Percentiles rank a stretch among this genome's conserved stretches.
phyloP scores from a whole-genome alignment of 1,284 basidiomycete species.

The Sanghuangporus baumii region DNA sequence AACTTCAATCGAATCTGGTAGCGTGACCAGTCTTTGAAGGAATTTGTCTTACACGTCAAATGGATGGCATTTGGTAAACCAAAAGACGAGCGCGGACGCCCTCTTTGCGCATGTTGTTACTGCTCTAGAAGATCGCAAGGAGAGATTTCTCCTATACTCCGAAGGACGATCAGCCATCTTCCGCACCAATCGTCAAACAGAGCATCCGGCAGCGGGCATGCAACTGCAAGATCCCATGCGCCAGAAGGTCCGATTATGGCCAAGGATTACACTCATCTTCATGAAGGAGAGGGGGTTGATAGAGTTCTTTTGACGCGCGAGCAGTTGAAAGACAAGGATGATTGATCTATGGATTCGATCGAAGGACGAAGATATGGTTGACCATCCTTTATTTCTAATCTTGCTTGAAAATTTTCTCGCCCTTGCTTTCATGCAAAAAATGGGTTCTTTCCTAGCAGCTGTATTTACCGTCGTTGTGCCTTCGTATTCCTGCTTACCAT shows the following conservation, averaged over 20 bases:
- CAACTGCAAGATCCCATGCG: not conserved
- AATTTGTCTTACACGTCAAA: conserved; percentile 16
- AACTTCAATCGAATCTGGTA: too few species aligned
- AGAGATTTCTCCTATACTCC: conserved; percentile 8
- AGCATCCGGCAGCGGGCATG: not conserved
- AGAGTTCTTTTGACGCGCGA: not conserved
- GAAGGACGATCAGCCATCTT: not conserved
- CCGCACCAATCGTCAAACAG: not conserved
- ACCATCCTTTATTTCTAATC: too few species aligned
- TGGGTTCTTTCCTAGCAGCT: too few species aligned
- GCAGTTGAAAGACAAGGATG: not conserved
- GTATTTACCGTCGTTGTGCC: too few species aligned
- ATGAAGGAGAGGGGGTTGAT: not conserved
- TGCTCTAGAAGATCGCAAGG: conserved; percentile 6
- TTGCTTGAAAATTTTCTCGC: too few species aligned
- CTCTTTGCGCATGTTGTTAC: conserved; percentile 13
- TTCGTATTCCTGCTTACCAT: too few species aligned
- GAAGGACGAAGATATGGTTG: too few species aligned
- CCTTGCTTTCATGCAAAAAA: too few species aligned
- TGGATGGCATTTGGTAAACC: conserved; percentile 17
- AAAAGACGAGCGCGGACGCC: not conserved
- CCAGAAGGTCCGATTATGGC: not conserved
- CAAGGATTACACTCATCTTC: conserved; percentile 13
- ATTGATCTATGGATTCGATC: too few species aligned
- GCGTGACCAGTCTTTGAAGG: not conserved